phyloP scores from a whole-genome alignment of 2,329 filamentous ascomycete genomes.

The Ophiosphaerella herpotricha region DNA sequence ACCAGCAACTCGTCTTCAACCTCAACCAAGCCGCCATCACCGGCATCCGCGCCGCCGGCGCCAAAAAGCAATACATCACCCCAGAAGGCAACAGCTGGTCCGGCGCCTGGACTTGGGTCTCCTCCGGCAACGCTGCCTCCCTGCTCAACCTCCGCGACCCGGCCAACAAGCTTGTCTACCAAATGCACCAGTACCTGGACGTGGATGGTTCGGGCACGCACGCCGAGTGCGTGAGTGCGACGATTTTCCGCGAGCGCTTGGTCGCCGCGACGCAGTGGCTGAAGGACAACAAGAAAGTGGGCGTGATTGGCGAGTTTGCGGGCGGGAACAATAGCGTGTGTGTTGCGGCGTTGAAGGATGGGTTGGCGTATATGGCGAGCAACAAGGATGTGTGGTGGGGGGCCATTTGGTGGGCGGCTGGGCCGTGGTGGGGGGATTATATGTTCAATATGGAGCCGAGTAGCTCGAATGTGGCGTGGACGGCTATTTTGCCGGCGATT shows the following conservation, averaged over 20 bases:
- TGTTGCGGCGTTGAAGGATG: conserved; percentile 54
- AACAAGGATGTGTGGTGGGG: conserved; percentile 61
- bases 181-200: conserved; percentile 68
- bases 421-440: conserved; percentile 57
- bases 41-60: conserved; percentile 52
- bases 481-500: conserved; percentile 38
- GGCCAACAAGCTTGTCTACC: conserved; percentile 60
- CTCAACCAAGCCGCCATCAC: conserved; percentile 56
- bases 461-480: conserved; percentile 49
- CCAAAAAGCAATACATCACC: conserved; percentile 61
- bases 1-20: conserved; percentile 49
- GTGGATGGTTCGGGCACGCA: conserved; percentile 59
- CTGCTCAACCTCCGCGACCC: conserved; percentile 58
- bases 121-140: conserved; percentile 50
- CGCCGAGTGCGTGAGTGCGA: conserved; percentile 55
- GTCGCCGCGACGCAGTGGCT: conserved; percentile 59
- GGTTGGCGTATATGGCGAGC: conserved; percentile 54
- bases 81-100: conserved; percentile 60
- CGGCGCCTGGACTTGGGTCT: conserved; percentile 56
- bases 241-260: conserved; percentile 60
- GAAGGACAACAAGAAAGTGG: conserved; percentile 57
- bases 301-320: conserved; percentile 61
- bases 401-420: conserved; percentile 60
- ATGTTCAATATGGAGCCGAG: conserved; percentile 58
- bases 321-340: conserved; percentile 58